phyloP scores from a whole-genome alignment of 1,284 basidiomycete genomes.

The Jaminaea rosea region DNA sequence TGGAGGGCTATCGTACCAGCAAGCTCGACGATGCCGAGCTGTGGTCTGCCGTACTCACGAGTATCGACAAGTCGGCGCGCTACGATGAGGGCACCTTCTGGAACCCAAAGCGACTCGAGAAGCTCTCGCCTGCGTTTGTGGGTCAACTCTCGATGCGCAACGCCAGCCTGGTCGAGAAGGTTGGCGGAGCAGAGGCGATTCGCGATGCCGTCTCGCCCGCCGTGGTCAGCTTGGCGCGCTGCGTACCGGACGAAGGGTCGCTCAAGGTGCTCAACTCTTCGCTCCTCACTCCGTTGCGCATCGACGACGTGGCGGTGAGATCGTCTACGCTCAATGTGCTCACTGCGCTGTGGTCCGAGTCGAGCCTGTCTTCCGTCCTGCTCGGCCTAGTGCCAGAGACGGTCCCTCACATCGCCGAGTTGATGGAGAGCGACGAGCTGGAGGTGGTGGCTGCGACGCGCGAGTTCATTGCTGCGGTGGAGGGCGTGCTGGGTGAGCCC shows the following conservation, averaged over 20 bases:
- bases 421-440: conserved; percentile 51
- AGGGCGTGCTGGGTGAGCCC: conserved; percentile 48
- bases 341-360: conserved; percentile 61
- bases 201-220: conserved; percentile 37
- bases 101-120: conserved; percentile 68
- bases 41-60: conserved; percentile 62
- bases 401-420: conserved; percentile 52
- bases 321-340: conserved; percentile 64
- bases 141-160: conserved; percentile 54
- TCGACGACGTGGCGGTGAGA: conserved; percentile 9
- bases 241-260: conserved; percentile 56
- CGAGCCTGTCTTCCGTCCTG: conserved; percentile 53
- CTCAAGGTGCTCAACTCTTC: conserved; percentile 73
- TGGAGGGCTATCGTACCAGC: conserved; percentile 45
- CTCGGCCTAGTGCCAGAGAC: conserved; percentile 53
- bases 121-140: conserved; percentile 57
- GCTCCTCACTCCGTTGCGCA: conserved; percentile 74
- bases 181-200: background rate
- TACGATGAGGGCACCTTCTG: conserved; percentile 83
- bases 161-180: conserved; percentile 1
- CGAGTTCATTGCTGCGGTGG: conserved; percentile 49
- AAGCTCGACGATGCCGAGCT: conserved; percentile 38
- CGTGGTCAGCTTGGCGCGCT: conserved; percentile 55
- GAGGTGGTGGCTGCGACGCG: conserved; percentile 49
- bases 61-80: conserved; percentile 62